Conservation (phyloP, 768 basidiomycete species). For the Boletus eberwhitei region DNA sequence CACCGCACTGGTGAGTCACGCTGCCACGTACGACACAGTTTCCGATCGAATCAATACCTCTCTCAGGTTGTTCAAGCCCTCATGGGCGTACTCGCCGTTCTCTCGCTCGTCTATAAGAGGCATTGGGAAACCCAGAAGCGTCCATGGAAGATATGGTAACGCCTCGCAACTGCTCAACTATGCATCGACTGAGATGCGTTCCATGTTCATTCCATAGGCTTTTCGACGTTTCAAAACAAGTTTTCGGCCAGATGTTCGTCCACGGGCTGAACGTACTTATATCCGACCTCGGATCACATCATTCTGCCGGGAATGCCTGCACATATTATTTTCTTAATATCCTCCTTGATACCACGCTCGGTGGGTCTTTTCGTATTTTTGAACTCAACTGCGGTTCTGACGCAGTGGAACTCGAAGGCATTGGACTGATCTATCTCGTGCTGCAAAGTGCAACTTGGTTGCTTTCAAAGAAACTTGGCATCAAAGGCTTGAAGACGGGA, state of each 20-base stretch:
- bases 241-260: conserved; percentile 80
- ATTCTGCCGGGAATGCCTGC: conserved; percentile 79
- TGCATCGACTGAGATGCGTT: conserved; percentile 5
- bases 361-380: conserved; percentile 40
- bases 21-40: background rate
- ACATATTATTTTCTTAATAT: conserved; percentile 92
- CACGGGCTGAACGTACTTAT: conserved; percentile 77
- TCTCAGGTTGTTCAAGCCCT: conserved; percentile 73
- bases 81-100: conserved; percentile 89
- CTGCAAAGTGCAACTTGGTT: conserved; percentile 62
- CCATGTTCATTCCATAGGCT: conserved; percentile 45
- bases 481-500: conserved; percentile 82
- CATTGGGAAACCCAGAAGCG: conserved; percentile 82
- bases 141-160: conserved; percentile 90
- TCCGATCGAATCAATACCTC: background rate
- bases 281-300: conserved; percentile 70
- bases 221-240: conserved; percentile 92
- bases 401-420: conserved; percentile 43
- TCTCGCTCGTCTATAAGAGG: conserved; percentile 83
- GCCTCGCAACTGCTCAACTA: background rate
- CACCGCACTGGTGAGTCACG: conserved; percentile 40
- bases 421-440: conserved; percentile 74
- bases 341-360: conserved; percentile 71
- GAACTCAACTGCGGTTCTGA: conserved; percentile 5
- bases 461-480: conserved; percentile 57